Conservation (phyloP, 805 yeast genomes). For the Suhomyces faveliae region DNA sequence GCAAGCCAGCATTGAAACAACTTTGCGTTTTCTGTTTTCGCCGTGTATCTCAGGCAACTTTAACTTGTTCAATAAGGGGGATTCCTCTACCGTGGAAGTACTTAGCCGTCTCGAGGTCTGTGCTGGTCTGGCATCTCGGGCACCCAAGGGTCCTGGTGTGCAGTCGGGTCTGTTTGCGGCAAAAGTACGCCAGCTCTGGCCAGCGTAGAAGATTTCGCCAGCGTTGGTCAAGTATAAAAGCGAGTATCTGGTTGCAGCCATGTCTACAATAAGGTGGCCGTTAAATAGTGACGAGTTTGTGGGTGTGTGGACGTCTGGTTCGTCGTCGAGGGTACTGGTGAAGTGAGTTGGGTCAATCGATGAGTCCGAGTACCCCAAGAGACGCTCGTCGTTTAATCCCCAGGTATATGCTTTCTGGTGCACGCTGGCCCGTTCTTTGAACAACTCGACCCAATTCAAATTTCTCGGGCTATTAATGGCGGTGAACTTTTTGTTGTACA, state of each 20-base stretch:
- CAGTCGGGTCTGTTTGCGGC: constrained; percentile 9
- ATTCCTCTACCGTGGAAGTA: constrained; percentile 5
- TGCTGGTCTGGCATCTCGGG: constrained; percentile 14
- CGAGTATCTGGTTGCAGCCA: constrained; percentile 64
- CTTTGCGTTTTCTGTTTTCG: constrained; percentile 19
- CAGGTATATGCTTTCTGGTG: constrained; percentile 47
- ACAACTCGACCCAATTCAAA: constrained; percentile 52
- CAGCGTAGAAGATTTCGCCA: constrained; percentile 59
- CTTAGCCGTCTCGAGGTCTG: constrained; percentile 10
- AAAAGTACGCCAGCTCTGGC: constrained; percentile 27
- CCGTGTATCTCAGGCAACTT: constrained; percentile 14
- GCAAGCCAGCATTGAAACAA: constrained; percentile 58
- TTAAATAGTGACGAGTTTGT: constrained; percentile 35
- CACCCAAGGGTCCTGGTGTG: constrained; percentile 30
- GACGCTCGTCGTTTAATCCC: constrained; percentile 46
- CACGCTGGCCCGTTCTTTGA: constrained; percentile 32
- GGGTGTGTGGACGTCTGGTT: constrained; percentile 37
- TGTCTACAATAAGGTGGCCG: constrained; percentile 38
- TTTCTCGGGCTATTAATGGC: constrained; percentile 22
- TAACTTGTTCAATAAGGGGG: constrained; percentile 23
- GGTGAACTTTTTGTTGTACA: constrained; percentile 45
- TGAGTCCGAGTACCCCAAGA: constrained; percentile 44
- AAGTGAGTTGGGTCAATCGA: constrained; percentile 24
- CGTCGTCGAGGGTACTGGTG: constrained; percentile 14
- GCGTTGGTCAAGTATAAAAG: constrained; percentile 55